These are phyloP conservation scores for Fraxinus cuspidata DNA, from an alignment of 257 asterid species.

Conservation along the genomic window DNA sequence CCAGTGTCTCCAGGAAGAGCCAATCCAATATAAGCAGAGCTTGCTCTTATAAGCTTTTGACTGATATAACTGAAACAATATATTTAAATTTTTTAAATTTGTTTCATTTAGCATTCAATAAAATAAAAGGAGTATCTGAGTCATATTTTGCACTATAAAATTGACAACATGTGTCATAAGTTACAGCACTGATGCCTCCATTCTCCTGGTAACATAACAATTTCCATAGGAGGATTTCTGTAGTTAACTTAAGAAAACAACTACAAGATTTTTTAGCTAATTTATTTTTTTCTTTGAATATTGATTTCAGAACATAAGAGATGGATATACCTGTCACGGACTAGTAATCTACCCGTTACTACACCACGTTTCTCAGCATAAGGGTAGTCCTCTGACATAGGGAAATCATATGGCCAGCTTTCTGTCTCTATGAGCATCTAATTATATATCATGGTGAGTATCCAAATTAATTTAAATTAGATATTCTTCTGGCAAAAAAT, in stretches of 20 bases:
- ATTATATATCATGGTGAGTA: not conserved
- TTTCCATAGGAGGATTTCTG: too few relatives aligned
- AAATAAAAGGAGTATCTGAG: too few relatives aligned
- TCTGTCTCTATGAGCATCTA: slow-evolving; percentile 71
- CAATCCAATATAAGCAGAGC: slow-evolving; percentile 65
- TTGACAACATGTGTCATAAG: too few relatives aligned
- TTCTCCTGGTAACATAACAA: too few relatives aligned
- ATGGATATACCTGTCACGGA: slow-evolving; percentile 54
- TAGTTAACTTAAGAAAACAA: not conserved
- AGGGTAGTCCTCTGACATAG: slow-evolving; percentile 56
- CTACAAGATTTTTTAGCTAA: not conserved
- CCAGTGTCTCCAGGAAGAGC: slow-evolving; percentile 76
- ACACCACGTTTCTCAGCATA: slow-evolving; percentile 47
- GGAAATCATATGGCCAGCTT: slow-evolving; percentile 78
- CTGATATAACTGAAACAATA: slow-evolving; percentile 43
- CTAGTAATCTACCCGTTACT: slow-evolving; percentile 64
- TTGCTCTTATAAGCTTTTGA: slow-evolving; percentile 51
- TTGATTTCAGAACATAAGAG: not conserved
- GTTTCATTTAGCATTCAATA: too few relatives aligned
- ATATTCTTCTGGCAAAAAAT: not conserved
- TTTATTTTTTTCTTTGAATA: not conserved
- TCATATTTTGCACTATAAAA: too few relatives aligned
- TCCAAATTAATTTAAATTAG: not conserved
- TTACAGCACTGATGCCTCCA: too few relatives aligned
- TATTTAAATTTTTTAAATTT: not conserved